Conservation (phyloP, 495 filamentous ascomycete genomes). For the Neurospora sp. region DNA sequence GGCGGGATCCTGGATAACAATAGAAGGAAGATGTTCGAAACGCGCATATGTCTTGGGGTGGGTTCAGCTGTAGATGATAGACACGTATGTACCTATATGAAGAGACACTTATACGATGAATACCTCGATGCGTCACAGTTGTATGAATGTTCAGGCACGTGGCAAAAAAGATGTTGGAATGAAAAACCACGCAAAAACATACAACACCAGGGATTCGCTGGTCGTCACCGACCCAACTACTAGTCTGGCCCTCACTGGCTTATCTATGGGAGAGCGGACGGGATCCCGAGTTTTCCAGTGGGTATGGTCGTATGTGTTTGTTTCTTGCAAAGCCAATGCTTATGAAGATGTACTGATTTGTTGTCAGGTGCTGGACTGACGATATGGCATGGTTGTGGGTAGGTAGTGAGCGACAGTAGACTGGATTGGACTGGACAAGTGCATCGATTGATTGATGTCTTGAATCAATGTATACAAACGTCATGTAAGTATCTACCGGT, state of each 20-base stretch:
- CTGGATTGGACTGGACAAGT: too few relatives aligned
- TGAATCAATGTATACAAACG: too few relatives aligned
- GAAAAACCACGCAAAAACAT: slow-evolving; percentile 1
- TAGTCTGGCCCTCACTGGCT: slow-evolving; percentile 24
- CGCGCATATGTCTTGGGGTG: too few relatives aligned
- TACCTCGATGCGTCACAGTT: too few relatives aligned
- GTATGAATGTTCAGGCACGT: too few relatives aligned
- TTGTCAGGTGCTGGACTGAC: not conserved
- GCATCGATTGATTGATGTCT: too few relatives aligned
- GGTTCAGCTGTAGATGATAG: not conserved
- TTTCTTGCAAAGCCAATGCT: too few relatives aligned
- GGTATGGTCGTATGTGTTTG: slow-evolving; percentile 34
- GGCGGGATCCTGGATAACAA: not conserved
- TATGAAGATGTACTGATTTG: too few relatives aligned
- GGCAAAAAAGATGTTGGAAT: not conserved
- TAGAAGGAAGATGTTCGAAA: not conserved
- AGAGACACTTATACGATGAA: too few relatives aligned
- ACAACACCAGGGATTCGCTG: slow-evolving; percentile 21
- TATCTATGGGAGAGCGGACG: slow-evolving; percentile 42
- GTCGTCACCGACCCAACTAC: slow-evolving; percentile 43
- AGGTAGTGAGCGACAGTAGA: not conserved
- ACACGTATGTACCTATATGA: not conserved
- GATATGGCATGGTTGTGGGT: not conserved
- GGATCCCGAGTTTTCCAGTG: slow-evolving; percentile 36
- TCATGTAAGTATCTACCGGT: too few relatives aligned